These are phyloP conservation scores for Brasenia schreberi DNA, from an alignment of 164 flowering plant species.

Conservation along the genomic window DNA sequence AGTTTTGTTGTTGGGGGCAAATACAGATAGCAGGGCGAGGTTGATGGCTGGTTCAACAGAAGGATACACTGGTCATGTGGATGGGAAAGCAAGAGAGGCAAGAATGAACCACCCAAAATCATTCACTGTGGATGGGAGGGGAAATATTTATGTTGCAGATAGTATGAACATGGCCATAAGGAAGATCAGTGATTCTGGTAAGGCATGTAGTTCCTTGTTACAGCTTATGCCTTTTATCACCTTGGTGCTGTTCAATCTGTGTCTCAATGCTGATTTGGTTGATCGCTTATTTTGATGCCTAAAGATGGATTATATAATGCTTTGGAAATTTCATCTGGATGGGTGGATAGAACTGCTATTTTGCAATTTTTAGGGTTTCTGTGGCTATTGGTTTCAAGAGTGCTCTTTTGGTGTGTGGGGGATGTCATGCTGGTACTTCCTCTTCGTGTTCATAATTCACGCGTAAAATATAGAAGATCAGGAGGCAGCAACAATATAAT, in stretches of 20 bases:
- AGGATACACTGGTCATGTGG: slow-evolving; percentile 87
- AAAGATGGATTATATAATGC: not conserved
- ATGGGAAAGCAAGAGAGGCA: slow-evolving; percentile 78
- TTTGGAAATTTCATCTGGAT: not conserved
- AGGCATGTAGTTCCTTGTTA: not conserved
- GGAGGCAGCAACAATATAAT: too few species aligned
- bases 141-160: slow-evolving; percentile 87
- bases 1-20: not conserved
- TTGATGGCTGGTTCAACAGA: slow-evolving; percentile 83
- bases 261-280: not conserved
- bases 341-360: not conserved
- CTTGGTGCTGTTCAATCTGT: not conserved
- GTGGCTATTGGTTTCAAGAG: too few species aligned
- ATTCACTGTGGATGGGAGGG: slow-evolving; percentile 71
- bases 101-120: slow-evolving; percentile 89
- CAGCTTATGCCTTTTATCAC: not conserved
- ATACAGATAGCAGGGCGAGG: slow-evolving; percentile 79
- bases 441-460: too few species aligned
- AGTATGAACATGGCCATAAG: slow-evolving; percentile 89
- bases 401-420: too few species aligned
- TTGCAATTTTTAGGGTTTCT: too few species aligned
- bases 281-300: not conserved
- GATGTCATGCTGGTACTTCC: too few species aligned
- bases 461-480: too few species aligned
- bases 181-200: slow-evolving; percentile 88